A percentile compares a stretch with the other conserved stretches of the same genome.
phyloP scores from a whole-genome alignment of 805 yeast genomes.

The Myxozyma lipomycoides region DNA sequence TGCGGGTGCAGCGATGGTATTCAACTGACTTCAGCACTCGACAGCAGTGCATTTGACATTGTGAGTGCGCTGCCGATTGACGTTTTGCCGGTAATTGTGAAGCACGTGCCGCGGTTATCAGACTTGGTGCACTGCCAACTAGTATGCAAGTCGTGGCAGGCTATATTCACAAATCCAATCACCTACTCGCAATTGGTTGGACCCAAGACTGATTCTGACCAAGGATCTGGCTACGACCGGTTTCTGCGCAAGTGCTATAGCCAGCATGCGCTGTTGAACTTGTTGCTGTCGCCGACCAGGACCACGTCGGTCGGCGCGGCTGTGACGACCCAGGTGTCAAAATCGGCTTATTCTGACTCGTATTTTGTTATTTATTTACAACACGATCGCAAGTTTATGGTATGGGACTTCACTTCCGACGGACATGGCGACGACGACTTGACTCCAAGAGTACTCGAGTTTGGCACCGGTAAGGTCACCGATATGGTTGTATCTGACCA shows the following conservation, averaged over 20 bases:
- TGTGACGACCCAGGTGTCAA: slow-evolving; percentile 21
- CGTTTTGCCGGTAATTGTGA: slow-evolving; percentile 16
- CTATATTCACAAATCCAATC: slow-evolving; percentile 23
- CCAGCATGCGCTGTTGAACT: slow-evolving; percentile 18
- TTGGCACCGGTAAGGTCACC: slow-evolving; percentile 19
- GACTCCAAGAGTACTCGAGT: slow-evolving; percentile 15
- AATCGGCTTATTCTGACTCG: slow-evolving; percentile 20
- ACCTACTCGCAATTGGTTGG: slow-evolving; percentile 15
- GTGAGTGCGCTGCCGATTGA: slow-evolving; percentile 24
- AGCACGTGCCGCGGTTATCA: slow-evolving; percentile 23
- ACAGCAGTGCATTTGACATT: slow-evolving; percentile 11
- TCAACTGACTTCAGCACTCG: not conserved
- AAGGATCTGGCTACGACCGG: slow-evolving; percentile 6
- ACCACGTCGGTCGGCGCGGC: slow-evolving; percentile 7
- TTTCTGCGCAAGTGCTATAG: slow-evolving; percentile 18
- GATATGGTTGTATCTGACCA: slow-evolving; percentile 21
- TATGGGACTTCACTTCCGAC: slow-evolving; percentile 22
- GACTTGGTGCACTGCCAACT: slow-evolving; percentile 22
- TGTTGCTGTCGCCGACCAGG: slow-evolving; percentile 11
- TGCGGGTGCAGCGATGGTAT: not conserved
- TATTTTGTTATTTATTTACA: slow-evolving; percentile 22
- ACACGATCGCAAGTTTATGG: slow-evolving; percentile 18
- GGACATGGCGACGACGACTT: not conserved
- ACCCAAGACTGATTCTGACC: slow-evolving; percentile 1
- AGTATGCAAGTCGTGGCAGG: slow-evolving; percentile 22